A percentile compares a stretch with the other conserved stretches of the same genome.
Conservation (phyloP, 139 green algal genomes). For the Trebouxia sp. region DNA sequence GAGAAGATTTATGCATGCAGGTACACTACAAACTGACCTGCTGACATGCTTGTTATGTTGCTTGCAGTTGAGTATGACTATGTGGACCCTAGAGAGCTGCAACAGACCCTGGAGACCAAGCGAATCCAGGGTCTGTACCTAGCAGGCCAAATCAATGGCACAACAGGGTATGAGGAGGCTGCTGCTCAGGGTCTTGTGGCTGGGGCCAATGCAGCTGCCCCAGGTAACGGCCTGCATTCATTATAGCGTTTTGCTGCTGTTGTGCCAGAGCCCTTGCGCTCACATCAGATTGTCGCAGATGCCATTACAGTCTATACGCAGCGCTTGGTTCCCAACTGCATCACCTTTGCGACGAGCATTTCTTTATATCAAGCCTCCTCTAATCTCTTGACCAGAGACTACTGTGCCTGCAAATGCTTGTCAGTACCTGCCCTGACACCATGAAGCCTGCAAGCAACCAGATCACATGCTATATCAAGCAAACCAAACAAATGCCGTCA, state of each 20-base stretch:
- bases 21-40: background rate
- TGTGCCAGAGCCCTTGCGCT: background rate
- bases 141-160: constrained; percentile 71
- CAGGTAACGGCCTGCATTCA: constrained; percentile 19
- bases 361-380: too few relatives aligned
- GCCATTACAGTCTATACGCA: too few relatives aligned
- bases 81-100: constrained; percentile 60
- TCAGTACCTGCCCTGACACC: too few relatives aligned
- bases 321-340: too few relatives aligned
- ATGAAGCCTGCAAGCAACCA: too few relatives aligned
- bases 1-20: background rate
- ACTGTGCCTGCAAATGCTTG: too few relatives aligned
- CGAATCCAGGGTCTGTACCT: constrained; percentile 55
- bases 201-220: constrained; percentile 57
- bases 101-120: constrained; percentile 50
- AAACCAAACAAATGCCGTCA: too few relatives aligned
- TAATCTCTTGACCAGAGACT: too few relatives aligned
- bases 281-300: background rate
- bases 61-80: constrained; percentile 73
- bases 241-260: too few relatives aligned
- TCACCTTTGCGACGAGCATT: too few relatives aligned
- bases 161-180: constrained; percentile 69
- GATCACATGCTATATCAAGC: too few relatives aligned
- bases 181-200: constrained; percentile 63
- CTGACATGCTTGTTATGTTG: constrained; percentile 46